Evolutionary conservation across 2,329 filamentous ascomycete genomes (phyloP), one percentile per base, ranked within the genome.

Genomic region (Paracoccidioides lutzii): DNA sequence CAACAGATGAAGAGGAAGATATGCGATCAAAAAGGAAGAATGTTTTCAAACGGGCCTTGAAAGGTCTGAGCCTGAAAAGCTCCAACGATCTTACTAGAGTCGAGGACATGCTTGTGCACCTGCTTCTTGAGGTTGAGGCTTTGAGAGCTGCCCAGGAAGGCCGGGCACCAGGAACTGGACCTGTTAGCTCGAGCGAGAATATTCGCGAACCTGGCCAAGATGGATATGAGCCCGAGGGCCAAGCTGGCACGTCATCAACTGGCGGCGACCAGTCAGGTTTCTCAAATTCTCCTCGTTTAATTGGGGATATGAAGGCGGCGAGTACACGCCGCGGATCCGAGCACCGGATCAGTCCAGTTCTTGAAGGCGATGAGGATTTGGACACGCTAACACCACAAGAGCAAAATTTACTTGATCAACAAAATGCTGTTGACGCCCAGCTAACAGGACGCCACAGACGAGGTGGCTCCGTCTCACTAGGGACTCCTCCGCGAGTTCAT

Each of bases 1-100:
- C 73, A 30, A 67, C 68, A 7, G 68, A 73, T 10, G 76, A 80
- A 7, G 78, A 81, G 15, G 80, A 82, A 37, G 81, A 84, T 48
- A 65, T 77, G 43, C 77, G 84, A 28, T 78, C 80, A 46, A 96
- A 96, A 80, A 90, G 89, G 67, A 87, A 89, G 71, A 95, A 89
- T 66, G 81, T 98, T n/a, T 93, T 97, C 74, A 87, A 86, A 64
- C 84, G 91, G 59, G 93, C 93, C n/a, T 77, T 98, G 52, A 91
- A 94, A 68, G 90, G 90, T 3, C 76, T 98, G 52, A 89, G 89
- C 63, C 81, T 86, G 66, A 94, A 93, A 74, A 91, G 89, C 53
- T 84, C 86, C 6, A 91, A 87, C 64, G 93, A 98, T 63, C 80
- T 96, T 53, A 82, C 83, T 60, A 87, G 89, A 63, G 95, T 96